These are phyloP conservation scores for Jimgerdemannia flammicorona DNA, from an alignment of 192 early-diverging fungal species.

Conservation along the genomic window DNA sequence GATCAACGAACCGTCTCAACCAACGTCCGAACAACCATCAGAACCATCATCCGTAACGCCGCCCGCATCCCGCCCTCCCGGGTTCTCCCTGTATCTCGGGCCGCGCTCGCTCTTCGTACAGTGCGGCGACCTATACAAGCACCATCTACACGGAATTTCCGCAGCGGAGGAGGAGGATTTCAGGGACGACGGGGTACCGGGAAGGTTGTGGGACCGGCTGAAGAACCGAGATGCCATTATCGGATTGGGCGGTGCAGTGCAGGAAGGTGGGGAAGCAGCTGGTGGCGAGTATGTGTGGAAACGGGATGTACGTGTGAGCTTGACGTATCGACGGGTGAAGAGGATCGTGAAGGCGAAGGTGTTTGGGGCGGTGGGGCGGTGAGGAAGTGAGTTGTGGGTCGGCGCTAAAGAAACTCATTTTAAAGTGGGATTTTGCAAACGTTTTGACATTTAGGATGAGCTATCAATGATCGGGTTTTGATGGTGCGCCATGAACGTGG, in stretches of 20 bases:
- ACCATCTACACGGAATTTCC: slow-evolving; percentile 42
- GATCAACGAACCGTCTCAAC: too few species aligned
- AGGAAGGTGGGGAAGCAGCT: neutral
- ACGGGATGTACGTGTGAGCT: neutral
- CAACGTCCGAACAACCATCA: too few species aligned
- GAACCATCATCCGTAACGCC: too few species aligned
- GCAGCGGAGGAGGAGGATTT: slow-evolving; percentile 28
- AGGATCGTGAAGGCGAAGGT: neutral
- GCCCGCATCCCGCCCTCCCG: slow-evolving; percentile 11
- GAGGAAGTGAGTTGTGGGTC: too few species aligned
- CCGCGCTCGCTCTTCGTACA: slow-evolving; percentile 41
- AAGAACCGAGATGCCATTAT: slow-evolving; percentile 4
- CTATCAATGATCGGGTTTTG: too few species aligned
- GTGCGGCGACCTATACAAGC: slow-evolving; percentile 35
- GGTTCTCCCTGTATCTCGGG: slow-evolving; percentile 38
- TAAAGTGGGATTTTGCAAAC: too few species aligned
- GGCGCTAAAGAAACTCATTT: too few species aligned
- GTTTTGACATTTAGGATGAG: too few species aligned
- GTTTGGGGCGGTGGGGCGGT: neutral
- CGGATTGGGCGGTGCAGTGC: neutral
- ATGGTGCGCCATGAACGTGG: too few species aligned
- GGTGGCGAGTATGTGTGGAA: neutral
- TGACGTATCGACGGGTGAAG: slow-evolving; percentile 18
- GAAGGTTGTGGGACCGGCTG: slow-evolving; percentile 28
- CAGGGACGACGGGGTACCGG: too few species aligned